A percentile compares a stretch with the other conserved stretches of the same genome.
Conservation (phyloP, 345 rosid species). For the Corymbia maculata region DNA sequence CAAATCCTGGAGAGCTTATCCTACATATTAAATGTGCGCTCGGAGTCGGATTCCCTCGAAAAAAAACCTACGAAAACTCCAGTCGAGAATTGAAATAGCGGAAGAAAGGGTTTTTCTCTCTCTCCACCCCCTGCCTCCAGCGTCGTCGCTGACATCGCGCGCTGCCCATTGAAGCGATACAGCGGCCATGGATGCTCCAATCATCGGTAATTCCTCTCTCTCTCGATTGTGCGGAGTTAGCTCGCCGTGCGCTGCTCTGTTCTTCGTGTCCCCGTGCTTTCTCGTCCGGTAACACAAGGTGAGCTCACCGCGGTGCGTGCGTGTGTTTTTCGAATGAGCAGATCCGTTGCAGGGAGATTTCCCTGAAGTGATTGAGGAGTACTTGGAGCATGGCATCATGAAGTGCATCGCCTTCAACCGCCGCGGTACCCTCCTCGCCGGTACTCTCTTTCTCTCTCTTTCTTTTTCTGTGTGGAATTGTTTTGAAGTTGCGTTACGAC, state of each 20-base stretch:
- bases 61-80: neutral
- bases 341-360: constrained; percentile 99
- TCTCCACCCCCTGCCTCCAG: neutral
- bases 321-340: neutral
- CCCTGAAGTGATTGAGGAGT: constrained; percentile 97
- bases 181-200: constrained; percentile 41
- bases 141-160: neutral
- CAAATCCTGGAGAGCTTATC: too few species aligned
- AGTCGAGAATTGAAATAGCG: neutral
- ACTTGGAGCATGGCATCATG: constrained; percentile 85
- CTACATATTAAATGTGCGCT: neutral
- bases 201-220: constrained; percentile 28
- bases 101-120: neutral
- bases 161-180: neutral
- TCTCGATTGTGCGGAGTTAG: neutral
- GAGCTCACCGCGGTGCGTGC: neutral
- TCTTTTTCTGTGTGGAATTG: neutral
- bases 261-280: neutral
- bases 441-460: constrained; percentile 14
- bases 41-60: neutral
- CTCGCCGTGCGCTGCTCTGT: neutral
- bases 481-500: neutral
- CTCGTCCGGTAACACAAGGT: neutral
- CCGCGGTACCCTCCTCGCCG: constrained; percentile 96
- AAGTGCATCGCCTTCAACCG: constrained; percentile 96